These are phyloP conservation scores for Fagus crenata DNA, from an alignment of 306 rosid species.

Conservation along the genomic window DNA sequence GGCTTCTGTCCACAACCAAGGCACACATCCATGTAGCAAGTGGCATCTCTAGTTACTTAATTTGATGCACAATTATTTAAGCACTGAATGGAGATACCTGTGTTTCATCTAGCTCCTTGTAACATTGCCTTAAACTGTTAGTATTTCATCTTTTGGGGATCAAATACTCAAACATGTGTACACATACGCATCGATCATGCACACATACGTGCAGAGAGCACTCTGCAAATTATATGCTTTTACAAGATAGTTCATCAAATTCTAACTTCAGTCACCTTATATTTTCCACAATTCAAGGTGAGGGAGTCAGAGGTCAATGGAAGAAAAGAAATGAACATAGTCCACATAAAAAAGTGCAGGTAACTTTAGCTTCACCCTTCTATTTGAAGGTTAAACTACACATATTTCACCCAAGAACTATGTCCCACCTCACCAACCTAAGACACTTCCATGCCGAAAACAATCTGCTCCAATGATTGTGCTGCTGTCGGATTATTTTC, in stretches of 20 bases:
- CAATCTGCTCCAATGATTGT: constrained; percentile 41
- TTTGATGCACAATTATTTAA: too few species aligned
- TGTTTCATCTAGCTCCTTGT: too few species aligned
- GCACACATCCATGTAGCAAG: background rate
- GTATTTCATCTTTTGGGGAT: background rate
- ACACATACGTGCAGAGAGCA: constrained; percentile 19
- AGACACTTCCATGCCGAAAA: constrained; percentile 38
- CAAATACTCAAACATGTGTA: background rate
- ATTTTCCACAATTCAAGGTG: constrained; percentile 50
- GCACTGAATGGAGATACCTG: too few species aligned
- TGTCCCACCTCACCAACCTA: constrained; percentile 50
- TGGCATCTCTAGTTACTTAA: background rate
- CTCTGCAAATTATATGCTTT: constrained; percentile 15
- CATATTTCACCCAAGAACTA: constrained; percentile 12
- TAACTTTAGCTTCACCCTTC: constrained; percentile 27
- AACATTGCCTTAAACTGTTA: background rate
- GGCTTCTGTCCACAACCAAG: background rate
- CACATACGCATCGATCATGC: background rate
- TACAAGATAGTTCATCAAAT: constrained; percentile 15
- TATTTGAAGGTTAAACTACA: background rate
- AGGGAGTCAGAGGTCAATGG: constrained; percentile 74
- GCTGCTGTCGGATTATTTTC: constrained; percentile 25
- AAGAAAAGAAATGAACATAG: constrained; percentile 71
- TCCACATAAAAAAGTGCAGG: constrained; percentile 86
- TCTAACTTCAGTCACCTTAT: constrained; percentile 30